These are phyloP conservation scores for Suillus sp. DNA, from an alignment of 768 basidiomycete species.

Conservation along the genomic window DNA sequence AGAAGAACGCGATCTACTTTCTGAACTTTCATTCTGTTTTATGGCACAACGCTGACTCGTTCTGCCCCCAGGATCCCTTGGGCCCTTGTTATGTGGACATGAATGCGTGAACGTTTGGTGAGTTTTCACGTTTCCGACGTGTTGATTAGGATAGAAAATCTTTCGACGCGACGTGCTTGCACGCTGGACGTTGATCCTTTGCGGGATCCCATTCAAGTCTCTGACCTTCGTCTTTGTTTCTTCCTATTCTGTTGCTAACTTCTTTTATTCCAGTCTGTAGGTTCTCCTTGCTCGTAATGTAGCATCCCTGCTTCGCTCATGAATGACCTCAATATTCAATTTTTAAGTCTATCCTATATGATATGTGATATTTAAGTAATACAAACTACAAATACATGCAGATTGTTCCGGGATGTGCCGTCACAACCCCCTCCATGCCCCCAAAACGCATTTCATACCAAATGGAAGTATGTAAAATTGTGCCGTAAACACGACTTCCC, in stretches of 20 bases:
- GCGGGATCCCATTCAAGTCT: slow-evolving; percentile 79
- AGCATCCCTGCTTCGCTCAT: background rate
- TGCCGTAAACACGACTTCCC: background rate
- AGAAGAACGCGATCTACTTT: slow-evolving; percentile 50
- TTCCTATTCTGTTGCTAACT: slow-evolving; percentile 21
- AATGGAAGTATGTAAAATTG: background rate
- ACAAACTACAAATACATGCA: background rate
- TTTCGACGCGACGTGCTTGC: slow-evolving; percentile 60
- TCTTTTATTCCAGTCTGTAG: slow-evolving; percentile 5
- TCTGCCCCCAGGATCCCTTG: slow-evolving; percentile 14
- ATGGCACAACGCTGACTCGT: slow-evolving; percentile 30
- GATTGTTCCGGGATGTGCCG: background rate
- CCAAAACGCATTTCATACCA: background rate
- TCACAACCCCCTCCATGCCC: background rate
- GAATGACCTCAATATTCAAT: background rate
- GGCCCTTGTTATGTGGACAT: background rate
- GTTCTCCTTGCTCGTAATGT: too few relatives aligned
- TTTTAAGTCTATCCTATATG: background rate
- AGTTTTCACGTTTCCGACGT: slow-evolving; percentile 14
- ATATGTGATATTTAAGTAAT: background rate
- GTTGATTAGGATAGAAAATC: slow-evolving; percentile 44
- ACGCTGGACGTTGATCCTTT: slow-evolving; percentile 63
- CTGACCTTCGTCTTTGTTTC: slow-evolving; percentile 44
- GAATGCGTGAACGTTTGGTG: slow-evolving; percentile 11
- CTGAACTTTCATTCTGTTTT: slow-evolving; percentile 35